Base-by-base conservation (phyloP, 2,329 filamentous ascomycete species). In the Cercospora nicotianae region DNA sequence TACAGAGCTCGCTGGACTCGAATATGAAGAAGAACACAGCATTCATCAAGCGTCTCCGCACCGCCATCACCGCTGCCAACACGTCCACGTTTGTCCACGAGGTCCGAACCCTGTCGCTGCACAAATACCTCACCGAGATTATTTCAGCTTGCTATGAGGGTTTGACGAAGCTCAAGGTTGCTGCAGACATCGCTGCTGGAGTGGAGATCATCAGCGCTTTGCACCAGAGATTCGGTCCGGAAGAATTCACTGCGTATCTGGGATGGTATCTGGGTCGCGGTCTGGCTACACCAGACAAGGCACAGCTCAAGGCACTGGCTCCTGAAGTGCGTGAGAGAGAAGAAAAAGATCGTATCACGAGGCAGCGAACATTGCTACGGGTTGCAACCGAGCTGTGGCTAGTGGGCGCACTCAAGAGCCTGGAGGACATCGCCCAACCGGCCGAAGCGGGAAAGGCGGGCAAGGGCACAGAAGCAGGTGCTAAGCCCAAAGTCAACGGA, bases 21-120 rank as follows among this genome's bases (percentile, higher is more conserved):
- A 95, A 94, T 62, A 86, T 98, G 80, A 97, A 97, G 83, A 98
- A 97, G 84, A 98, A 98, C 76, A 98, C 94, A 3, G 93, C 94
- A 72, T 97, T 98, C 80, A 98, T 98, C 78, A 97, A 97, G 82
- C 92, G 94, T 76, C 86, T 98, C 65, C 92, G 94, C 74, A 97
- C 94, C 67, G 92, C 93, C 68, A 90, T 98, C 71, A 94, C 91
- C 71, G 83, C 92, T 60, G 85, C 93, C 66, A 92, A 91, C 65
- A 88, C 94, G 64, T 84, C 87, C 72, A 95, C 93, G 67, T 96
- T 98, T 81, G 83, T 97, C 59, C 89, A 94, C 78, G 94, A 98
- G 78, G 94, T 97, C 75, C 90, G 91, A 75, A 91, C 92, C 28
- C 86, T 98, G 30, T 97, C 94, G 73, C 86, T 98, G 61, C 92